A percentile compares a stretch with the other conserved stretches of the same genome.
These are phyloP conservation scores for Ganoderma multipileum DNA, from an alignment of 1,284 basidiomycete genomes.

Conservation along the genomic window DNA sequence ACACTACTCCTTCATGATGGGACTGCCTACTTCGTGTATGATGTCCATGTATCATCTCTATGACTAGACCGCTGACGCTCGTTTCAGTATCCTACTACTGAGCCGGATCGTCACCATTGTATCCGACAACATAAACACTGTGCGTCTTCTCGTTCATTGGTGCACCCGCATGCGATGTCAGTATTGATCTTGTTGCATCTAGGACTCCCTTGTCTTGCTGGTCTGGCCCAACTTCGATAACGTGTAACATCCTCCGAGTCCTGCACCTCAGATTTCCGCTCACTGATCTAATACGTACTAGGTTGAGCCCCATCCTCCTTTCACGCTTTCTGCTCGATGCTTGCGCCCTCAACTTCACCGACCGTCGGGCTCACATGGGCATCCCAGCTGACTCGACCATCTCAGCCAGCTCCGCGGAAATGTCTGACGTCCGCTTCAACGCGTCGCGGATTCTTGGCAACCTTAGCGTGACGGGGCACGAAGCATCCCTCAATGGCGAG, in stretches of 20 bases:
- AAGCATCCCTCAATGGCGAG: neutral
- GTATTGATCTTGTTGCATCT: neutral
- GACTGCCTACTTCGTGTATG: neutral
- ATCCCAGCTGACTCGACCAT: neutral
- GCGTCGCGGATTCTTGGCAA: neutral
- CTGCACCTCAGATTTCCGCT: neutral
- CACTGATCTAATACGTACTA: neutral
- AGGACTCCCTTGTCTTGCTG: neutral
- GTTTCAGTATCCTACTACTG: neutral
- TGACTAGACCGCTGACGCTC: neutral
- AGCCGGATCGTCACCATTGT: neutral
- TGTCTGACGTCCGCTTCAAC: neutral
- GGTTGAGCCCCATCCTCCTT: neutral
- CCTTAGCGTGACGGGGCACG: neutral
- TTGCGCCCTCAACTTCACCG: neutral
- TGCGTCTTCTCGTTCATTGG: neutral
- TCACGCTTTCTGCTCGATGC: neutral
- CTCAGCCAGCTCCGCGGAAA: neutral
- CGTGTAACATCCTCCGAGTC: neutral
- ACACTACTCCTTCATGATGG: constrained; percentile 13
- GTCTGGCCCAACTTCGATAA: neutral
- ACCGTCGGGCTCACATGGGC: neutral
- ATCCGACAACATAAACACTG: neutral
- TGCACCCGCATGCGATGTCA: neutral
- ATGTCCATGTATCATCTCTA: neutral